Conservation (phyloP, 257 asterid species). For the Penstemon eatonii region DNA sequence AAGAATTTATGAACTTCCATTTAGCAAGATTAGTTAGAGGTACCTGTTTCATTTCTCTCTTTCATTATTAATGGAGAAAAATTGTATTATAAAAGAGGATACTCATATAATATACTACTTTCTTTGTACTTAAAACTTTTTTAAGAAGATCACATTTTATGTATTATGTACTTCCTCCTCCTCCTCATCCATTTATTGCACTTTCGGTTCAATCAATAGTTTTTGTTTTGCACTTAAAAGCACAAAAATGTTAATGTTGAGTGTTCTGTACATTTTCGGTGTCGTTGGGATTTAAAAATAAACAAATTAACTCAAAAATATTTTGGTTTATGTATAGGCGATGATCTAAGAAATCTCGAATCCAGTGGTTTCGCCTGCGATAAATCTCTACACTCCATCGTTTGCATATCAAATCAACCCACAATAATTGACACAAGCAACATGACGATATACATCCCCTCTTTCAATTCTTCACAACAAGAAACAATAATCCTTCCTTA, state of each 20-base stretch:
- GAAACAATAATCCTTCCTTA: constrained; percentile 35
- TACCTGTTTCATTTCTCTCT: background rate
- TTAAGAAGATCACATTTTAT: too few species aligned
- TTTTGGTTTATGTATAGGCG: constrained; percentile 27
- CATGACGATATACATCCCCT: constrained; percentile 28
- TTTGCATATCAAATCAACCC: constrained; percentile 32
- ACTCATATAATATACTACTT: too few species aligned
- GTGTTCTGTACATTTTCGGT: background rate
- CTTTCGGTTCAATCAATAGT: too few species aligned
- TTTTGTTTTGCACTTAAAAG: too few species aligned
- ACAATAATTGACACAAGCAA: constrained; percentile 33
- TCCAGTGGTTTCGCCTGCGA: constrained; percentile 38
- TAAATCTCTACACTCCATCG: constrained; percentile 32
- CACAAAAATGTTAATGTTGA: background rate
- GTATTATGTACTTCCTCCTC: too few species aligned
- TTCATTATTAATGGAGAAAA: too few species aligned
- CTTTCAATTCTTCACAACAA: constrained; percentile 11
- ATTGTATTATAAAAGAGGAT: too few species aligned
- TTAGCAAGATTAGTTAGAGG: constrained; percentile 27
- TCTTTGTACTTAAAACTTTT: too few species aligned
- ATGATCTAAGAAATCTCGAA: constrained; percentile 30
- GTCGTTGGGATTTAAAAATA: background rate
- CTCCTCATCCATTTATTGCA: too few species aligned
- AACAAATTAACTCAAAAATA: background rate
- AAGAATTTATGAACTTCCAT: constrained; percentile 10